A percentile compares a stretch with the other conserved stretches of the same genome.
Evolutionary conservation across 2,329 filamentous ascomycete species (phyloP).

Genomic region (Zasmidium citrigriseum): DNA sequence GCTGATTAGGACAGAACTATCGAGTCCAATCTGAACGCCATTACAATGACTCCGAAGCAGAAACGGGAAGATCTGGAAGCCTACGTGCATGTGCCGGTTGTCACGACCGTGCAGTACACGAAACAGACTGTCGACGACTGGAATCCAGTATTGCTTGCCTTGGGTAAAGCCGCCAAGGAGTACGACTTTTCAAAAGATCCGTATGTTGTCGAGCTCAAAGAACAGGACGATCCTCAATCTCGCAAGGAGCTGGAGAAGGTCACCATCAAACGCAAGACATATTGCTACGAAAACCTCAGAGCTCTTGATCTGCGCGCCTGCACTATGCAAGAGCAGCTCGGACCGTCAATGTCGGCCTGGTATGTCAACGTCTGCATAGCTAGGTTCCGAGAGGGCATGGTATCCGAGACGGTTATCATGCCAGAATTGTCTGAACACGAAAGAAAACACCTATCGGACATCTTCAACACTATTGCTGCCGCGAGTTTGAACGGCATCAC

Average conservation of each 20-base stretch:
- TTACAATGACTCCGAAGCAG: constrained; percentile 67
- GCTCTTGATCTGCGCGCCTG: constrained; percentile 35
- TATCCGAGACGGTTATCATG: constrained; percentile 27
- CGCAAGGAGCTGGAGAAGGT: constrained; percentile 29
- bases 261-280: constrained; percentile 38
- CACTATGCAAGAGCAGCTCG: constrained; percentile 41
- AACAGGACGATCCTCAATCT: constrained; percentile 29
- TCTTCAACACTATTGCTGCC: constrained; percentile 16
- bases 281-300: constrained; percentile 41
- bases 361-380: constrained; percentile 41
- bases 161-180: constrained; percentile 7
- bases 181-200: constrained; percentile 43
- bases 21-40: constrained; percentile 69
- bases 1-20: constrained; percentile 46
- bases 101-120: constrained; percentile 45
- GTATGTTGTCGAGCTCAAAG: constrained; percentile 37
- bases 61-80: constrained; percentile 70
- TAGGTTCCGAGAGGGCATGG: constrained; percentile 26
- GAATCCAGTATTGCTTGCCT: constrained; percentile 21
- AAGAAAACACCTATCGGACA: constrained; percentile 30
- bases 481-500: neutral
- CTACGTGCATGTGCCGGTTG: constrained; percentile 66
- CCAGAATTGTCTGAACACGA: constrained; percentile 37
- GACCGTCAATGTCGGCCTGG: constrained; percentile 39
- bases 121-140: neutral